Evolutionary conservation across 2,329 filamentous ascomycete species (phyloP), one percentile per base, ranked within the genome.

Genomic region (Sclerotinia subarctica): DNA sequence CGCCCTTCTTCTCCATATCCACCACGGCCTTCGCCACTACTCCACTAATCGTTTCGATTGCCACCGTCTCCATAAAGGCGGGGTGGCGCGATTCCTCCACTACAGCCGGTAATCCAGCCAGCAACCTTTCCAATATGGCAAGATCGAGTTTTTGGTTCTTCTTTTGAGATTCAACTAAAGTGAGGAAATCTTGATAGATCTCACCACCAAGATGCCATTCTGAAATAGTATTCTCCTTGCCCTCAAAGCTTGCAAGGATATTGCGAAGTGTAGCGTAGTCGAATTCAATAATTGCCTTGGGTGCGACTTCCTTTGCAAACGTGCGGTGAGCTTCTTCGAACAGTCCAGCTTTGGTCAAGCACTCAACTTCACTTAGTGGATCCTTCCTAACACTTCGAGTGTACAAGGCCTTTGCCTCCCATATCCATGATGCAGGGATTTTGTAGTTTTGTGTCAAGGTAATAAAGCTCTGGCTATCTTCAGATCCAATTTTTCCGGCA

Each of bases 251-350:
- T 24, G 83, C 82, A 49, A 98, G 84, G 51, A 97, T 82, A 44
- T 84, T 81, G 52, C 86, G 85, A 1, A 98, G 82, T 2, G 84
- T 84, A 26, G 85, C 84, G 74, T 92, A 94, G 77, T 97, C 90
- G 54, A 90, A 88, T 76, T 92, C 90, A 70, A 99, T 90, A 71
- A 99, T 86, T 15, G 92, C 88, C 38, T 85, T 83, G 0, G 95
- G 95, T 0, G 92, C 95, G 42, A 98, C 93, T 72, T 90, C 85
- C 71, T 87, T 87, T 69, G 90, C 86, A 66, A 99, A 89, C 0
- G 94, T 92, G 38, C 88, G 86, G 79, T 98, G 95, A 0, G 95
- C 95, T 77, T 95, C 92, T 42, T 87, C 83, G 78, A 88, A 91
- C 53, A 91, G 88, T 51, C 86, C 85, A 2, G 93, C 94, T 60